Evolutionary conservation across 2,329 filamentous ascomycete genomes (phyloP).

Genomic region (Ophiostoma sp.): DNA sequence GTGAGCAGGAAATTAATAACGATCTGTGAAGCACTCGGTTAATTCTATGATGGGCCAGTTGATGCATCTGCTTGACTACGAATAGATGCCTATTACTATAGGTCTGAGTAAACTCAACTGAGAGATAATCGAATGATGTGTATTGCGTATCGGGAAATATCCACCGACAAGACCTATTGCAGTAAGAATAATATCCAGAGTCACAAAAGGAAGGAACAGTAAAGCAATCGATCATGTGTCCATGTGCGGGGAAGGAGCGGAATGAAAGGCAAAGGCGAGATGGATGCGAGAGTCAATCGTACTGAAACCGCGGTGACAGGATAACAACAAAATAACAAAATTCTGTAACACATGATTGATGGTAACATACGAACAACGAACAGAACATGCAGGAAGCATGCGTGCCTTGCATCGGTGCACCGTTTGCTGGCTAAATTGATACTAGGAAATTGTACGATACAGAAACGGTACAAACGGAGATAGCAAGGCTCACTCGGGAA

Average conservation of each 20-base stretch:
- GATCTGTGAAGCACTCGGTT: background rate
- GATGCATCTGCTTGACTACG: background rate
- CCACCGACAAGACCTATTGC: background rate
- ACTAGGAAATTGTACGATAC: background rate
- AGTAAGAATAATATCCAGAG: background rate
- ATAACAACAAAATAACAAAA: background rate
- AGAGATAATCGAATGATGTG: background rate
- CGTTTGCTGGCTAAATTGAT: background rate
- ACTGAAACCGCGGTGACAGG: background rate
- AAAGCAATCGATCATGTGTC: background rate
- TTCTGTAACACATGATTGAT: background rate
- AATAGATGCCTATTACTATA: background rate
- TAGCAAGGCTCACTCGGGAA: background rate
- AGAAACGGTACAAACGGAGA: background rate
- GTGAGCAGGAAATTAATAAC: background rate
- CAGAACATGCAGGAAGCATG: background rate
- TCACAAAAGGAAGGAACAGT: constrained; percentile 1
- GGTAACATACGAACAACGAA: background rate
- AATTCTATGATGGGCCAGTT: background rate
- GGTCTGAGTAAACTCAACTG: background rate
- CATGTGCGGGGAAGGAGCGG: constrained; percentile 1
- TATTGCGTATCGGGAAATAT: background rate
- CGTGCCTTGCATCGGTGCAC: background rate
- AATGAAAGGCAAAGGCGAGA: background rate
- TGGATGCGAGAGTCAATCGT: background rate